phyloP scores from a whole-genome alignment of 441 rosid species.

The Cnidoscolus chayamansa region DNA sequence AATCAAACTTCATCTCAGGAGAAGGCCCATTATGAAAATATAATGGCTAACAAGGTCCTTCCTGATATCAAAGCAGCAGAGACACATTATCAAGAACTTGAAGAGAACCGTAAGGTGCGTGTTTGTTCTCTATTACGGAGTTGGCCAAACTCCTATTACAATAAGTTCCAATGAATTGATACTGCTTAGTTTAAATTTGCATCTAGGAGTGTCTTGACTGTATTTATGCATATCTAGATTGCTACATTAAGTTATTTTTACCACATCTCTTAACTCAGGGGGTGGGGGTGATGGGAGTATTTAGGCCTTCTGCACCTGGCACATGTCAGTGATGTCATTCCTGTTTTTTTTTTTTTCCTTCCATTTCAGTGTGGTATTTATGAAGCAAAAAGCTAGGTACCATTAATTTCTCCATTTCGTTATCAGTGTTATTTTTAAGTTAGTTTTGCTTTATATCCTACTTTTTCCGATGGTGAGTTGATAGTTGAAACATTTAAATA shows the following conservation, averaged over 20 bases:
- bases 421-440: background rate
- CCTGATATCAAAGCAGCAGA: conserved; percentile 67
- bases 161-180: background rate
- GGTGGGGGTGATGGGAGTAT: background rate
- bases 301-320: background rate
- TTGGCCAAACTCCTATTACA: background rate
- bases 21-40: conserved; percentile 66
- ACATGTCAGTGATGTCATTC: background rate
- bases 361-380: background rate
- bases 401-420: background rate
- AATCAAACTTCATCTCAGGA: conserved; percentile 48
- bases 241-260: background rate
- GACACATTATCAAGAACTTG: conserved; percentile 51
- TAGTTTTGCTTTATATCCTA: background rate
- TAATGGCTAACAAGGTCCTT: conserved; percentile 77
- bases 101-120: conserved; percentile 56
- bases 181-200: background rate
- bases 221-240: background rate
- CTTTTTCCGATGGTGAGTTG: background rate
- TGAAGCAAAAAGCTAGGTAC: background rate
- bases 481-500: background rate
- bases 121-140: conserved; percentile 12
- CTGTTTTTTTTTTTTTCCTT: background rate
- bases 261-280: background rate
- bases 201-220: background rate